Conservation (phyloP, 345 rosid species). For the Populus tremula region DNA sequence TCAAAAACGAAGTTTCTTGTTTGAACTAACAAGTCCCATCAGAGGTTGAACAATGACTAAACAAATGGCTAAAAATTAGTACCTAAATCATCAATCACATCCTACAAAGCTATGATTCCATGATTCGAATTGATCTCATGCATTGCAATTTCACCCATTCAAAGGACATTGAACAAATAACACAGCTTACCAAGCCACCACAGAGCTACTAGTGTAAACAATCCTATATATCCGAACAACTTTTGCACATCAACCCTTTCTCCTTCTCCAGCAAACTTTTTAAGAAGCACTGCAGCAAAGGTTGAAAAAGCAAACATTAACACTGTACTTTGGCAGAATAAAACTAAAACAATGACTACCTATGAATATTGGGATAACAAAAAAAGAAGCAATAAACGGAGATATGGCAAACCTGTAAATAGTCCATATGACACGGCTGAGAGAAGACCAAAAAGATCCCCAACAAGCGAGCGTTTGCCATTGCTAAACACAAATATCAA, state of each 20-base stretch:
- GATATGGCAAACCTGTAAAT: constrained; percentile 62
- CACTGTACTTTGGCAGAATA: constrained; percentile 1
- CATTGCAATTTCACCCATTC: neutral
- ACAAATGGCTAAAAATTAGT: neutral
- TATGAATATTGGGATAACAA: neutral
- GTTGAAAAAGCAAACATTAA: constrained; percentile 8
- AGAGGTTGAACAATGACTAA: neutral
- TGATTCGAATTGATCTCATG: neutral
- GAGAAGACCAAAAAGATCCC: constrained; percentile 96
- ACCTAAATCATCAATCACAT: neutral
- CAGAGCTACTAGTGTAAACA: constrained; percentile 91
- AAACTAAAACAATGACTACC: neutral
- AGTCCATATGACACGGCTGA: constrained; percentile 93
- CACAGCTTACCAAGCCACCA: constrained; percentile 94
- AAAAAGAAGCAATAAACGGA: neutral
- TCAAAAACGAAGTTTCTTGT: neutral
- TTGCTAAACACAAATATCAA: constrained; percentile 68
- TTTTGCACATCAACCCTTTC: constrained; percentile 91
- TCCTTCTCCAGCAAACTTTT: constrained; percentile 95
- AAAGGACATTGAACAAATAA: constrained; percentile 6
- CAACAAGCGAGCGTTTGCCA: constrained; percentile 77
- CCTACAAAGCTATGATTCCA: neutral
- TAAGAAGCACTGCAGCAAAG: constrained; percentile 79
- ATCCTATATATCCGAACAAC: constrained; percentile 93
- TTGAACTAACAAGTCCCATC: neutral